phyloP scores from a whole-genome alignment of 371 early-diverging fungal species.

The Lichtheimia corymbifera region DNA sequence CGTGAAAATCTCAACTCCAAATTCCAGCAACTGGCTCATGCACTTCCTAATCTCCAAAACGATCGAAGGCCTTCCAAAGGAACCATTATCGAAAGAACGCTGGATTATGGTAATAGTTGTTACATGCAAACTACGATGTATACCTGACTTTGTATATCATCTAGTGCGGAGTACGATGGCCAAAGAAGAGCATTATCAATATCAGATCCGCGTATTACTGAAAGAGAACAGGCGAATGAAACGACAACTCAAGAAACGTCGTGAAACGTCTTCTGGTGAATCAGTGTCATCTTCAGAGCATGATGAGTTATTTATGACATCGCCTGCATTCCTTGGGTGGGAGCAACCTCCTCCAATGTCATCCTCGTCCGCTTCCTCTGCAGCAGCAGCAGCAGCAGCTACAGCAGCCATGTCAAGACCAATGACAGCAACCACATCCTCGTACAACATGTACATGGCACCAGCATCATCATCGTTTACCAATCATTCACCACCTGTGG shows the following conservation, averaged over 20 bases:
- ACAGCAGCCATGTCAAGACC: neutral
- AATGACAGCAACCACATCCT: neutral
- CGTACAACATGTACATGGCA: neutral
- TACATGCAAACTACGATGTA: neutral
- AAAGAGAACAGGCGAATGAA: slow-evolving; percentile 26
- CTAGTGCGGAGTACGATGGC: slow-evolving; percentile 30
- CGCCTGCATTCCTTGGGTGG: no score
- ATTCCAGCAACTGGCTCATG: slow-evolving; percentile 73
- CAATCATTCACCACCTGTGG: neutral
- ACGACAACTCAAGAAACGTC: slow-evolving; percentile 13
- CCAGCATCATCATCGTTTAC: neutral
- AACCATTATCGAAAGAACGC: slow-evolving; percentile 67
- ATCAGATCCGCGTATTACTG: slow-evolving; percentile 36
- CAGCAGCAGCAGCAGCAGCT: no score
- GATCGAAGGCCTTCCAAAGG: slow-evolving; percentile 73
- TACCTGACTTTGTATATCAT: neutral
- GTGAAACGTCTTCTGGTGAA: neutral
- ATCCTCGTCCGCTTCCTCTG: no score
- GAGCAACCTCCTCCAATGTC: no score
- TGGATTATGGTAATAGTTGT: slow-evolving; percentile 43
- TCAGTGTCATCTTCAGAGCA: no score
- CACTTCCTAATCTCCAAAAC: slow-evolving; percentile 66
- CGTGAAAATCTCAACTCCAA: slow-evolving; percentile 71
- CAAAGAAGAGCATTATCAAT: slow-evolving; percentile 38
- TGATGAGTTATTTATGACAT: no score